Evolutionary conservation across 495 filamentous ascomycete species (phyloP).

Genomic region (Trypethelium eluteriae): DNA sequence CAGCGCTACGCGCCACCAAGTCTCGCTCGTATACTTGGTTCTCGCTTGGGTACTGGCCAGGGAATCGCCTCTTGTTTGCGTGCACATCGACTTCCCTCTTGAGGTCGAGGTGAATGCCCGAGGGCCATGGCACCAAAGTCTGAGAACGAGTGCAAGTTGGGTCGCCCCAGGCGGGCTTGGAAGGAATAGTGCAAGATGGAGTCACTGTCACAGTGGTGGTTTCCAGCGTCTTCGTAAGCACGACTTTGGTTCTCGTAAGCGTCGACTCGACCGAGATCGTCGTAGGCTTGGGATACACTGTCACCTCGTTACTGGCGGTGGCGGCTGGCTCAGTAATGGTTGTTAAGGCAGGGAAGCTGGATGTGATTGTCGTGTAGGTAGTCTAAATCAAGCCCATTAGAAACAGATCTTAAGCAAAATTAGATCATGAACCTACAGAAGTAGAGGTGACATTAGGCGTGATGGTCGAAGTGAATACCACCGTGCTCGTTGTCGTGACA

Average conservation of each 20-base stretch:
- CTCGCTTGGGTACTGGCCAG: neutral
- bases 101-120: constrained; percentile 4
- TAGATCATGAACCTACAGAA: neutral
- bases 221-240: neutral
- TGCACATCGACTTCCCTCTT: neutral
- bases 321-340: constrained; percentile 3
- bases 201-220: constrained; percentile 9
- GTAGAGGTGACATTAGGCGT: constrained; percentile 12
- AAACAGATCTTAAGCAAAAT: neutral
- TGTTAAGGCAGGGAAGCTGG: constrained; percentile 1
- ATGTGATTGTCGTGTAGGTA: constrained; percentile 8
- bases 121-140: constrained; percentile 10
- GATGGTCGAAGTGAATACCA: constrained; percentile 12
- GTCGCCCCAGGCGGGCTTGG: neutral
- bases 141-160: constrained; percentile 10
- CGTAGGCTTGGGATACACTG: constrained; percentile 4
- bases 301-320: constrained; percentile 6
- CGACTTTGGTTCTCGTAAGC: neutral
- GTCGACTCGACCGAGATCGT: neutral
- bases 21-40: constrained; percentile 1
- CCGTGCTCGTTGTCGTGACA: constrained; percentile 13
- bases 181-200: constrained; percentile 11
- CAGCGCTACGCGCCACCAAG: constrained; percentile 10
- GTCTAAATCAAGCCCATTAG: neutral
- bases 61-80: neutral